Percentiles rank a stretch among this genome's conserved stretches.
phyloP scores from a whole-genome alignment of 2,329 filamentous ascomycete species.

The Curvularia spicifera region DNA sequence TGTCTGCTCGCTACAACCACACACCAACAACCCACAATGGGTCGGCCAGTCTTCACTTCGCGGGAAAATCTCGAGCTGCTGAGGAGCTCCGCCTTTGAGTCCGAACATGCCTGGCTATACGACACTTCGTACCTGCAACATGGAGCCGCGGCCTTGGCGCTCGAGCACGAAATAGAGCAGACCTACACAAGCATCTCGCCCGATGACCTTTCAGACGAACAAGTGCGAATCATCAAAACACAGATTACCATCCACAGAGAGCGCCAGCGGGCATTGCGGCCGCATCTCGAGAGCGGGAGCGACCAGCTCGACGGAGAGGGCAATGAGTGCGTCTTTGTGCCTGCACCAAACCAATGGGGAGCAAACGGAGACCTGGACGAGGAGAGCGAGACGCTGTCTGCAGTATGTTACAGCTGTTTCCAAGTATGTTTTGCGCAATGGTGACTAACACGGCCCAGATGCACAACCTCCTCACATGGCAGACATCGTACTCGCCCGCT shows the following conservation, averaged over 20 bases:
- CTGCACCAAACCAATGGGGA: slow-evolving; percentile 49
- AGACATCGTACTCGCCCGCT: slow-evolving; percentile 44
- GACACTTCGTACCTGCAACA: slow-evolving; percentile 47
- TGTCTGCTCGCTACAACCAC: not conserved
- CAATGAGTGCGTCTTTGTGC: slow-evolving; percentile 46
- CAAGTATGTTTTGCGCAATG: not conserved
- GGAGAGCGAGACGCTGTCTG: slow-evolving; percentile 46
- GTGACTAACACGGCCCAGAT: slow-evolving; percentile 31
- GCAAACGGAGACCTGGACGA: slow-evolving; percentile 48
- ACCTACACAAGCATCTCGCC: slow-evolving; percentile 44
- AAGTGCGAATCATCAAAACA: slow-evolving; percentile 42
- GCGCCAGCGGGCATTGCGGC: slow-evolving; percentile 42
- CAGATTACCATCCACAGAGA: slow-evolving; percentile 48
- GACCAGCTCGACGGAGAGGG: slow-evolving; percentile 45
- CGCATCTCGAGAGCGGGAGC: slow-evolving; percentile 48
- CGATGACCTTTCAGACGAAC: slow-evolving; percentile 47
- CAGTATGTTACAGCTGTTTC: slow-evolving; percentile 30
- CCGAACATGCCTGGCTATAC: slow-evolving; percentile 48
- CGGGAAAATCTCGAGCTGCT: slow-evolving; percentile 44
- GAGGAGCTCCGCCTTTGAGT: slow-evolving; percentile 48
- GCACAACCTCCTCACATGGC: slow-evolving; percentile 48
- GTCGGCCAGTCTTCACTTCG: slow-evolving; percentile 32
- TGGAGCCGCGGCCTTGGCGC: slow-evolving; percentile 42
- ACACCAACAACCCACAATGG: slow-evolving; percentile 30
- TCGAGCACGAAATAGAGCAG: slow-evolving; percentile 44